phyloP scores from a whole-genome alignment of 768 basidiomycete genomes.

The Xanthoconium stramineum region DNA sequence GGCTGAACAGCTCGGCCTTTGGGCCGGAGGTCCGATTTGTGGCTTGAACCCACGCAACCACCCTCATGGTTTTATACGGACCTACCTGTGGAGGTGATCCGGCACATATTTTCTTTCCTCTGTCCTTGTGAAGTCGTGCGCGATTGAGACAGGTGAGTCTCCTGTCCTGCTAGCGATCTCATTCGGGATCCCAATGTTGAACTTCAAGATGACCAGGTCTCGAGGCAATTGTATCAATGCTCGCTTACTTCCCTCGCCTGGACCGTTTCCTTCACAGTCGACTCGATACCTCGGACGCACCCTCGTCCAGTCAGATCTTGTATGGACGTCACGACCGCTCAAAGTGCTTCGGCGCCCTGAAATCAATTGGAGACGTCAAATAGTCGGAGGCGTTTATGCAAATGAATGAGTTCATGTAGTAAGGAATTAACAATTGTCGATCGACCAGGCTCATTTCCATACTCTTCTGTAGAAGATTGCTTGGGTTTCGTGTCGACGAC shows the following conservation, averaged over 20 bases:
- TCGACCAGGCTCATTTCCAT: too few relatives aligned
- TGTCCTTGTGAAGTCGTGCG: not conserved
- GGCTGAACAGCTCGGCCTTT: too few relatives aligned
- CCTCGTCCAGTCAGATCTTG: conserved; percentile 1
- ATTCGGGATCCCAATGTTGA: not conserved
- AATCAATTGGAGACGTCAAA: not conserved
- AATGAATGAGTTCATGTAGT: too few relatives aligned
- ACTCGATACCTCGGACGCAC: not conserved
- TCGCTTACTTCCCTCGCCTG: not conserved
- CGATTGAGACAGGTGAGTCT: not conserved
- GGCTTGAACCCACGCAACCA: too few relatives aligned
- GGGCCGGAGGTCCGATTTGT: too few relatives aligned
- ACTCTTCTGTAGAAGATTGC: too few relatives aligned
- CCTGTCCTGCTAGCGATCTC: not conserved
- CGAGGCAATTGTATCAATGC: not conserved
- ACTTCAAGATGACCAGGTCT: not conserved
- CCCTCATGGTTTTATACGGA: too few relatives aligned
- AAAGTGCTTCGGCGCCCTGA: not conserved
- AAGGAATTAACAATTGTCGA: too few relatives aligned
- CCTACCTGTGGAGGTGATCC: not conserved
- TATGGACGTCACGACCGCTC: not conserved
- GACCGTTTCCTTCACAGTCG: not conserved
- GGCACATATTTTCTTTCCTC: not conserved
- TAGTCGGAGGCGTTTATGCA: not conserved
- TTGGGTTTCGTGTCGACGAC: too few relatives aligned